Conservation (phyloP, 148 eudicot species). For the Camellia lanceoleosa region DNA sequence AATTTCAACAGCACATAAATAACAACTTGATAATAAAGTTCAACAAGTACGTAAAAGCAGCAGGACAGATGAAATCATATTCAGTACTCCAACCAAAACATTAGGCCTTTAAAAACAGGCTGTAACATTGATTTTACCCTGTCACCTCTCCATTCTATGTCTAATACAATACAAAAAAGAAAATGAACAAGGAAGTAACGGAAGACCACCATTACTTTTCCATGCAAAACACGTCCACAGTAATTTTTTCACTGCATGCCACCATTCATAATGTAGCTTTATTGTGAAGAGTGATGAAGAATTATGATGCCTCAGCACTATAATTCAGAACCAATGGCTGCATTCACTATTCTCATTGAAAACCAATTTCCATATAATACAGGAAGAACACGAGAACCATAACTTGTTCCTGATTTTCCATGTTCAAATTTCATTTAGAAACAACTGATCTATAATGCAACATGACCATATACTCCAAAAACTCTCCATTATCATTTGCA, state of each 20-base stretch:
- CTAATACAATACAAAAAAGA: background rate
- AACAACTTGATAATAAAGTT: background rate
- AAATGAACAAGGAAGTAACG: background rate
- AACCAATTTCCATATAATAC: background rate
- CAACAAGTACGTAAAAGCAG: background rate
- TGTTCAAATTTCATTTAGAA: background rate
- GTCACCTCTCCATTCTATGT: background rate
- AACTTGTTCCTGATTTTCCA: background rate
- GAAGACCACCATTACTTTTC: background rate
- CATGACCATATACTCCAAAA: background rate
- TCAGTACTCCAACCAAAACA: background rate
- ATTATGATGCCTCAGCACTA: too few relatives aligned
- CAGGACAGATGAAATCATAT: background rate
- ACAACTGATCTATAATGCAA: background rate
- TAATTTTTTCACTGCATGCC: too few relatives aligned
- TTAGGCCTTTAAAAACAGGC: background rate
- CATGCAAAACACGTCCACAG: too few relatives aligned
- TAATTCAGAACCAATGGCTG: background rate
- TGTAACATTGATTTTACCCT: background rate
- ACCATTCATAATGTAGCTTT: too few relatives aligned
- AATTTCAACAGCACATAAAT: background rate
- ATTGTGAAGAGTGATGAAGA: too few relatives aligned
- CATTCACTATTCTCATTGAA: background rate
- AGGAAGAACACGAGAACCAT: too few relatives aligned
- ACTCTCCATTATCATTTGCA: background rate